Conservation (phyloP, 192 early-diverging fungal species). For the Coemansia biformis region DNA sequence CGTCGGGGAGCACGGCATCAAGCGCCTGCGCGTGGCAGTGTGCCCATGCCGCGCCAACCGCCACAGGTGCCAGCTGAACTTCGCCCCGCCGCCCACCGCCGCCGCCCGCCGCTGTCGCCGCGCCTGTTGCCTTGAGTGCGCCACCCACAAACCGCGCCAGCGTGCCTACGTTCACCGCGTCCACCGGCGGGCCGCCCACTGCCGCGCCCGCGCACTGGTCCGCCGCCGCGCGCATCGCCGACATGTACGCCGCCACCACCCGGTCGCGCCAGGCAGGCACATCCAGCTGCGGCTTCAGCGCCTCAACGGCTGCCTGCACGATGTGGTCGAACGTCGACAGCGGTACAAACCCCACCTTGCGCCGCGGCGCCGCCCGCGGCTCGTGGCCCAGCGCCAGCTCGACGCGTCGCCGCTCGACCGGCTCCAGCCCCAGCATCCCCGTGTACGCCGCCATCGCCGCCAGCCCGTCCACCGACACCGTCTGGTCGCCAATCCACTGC, state of each 20-base stretch:
- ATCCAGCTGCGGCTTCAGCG: conserved; percentile 18
- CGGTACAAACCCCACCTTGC: conserved; percentile 39
- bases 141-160: conserved; percentile 29
- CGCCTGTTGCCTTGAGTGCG: conserved; percentile 14
- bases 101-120: background rate
- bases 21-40: conserved; percentile 21
- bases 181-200: background rate
- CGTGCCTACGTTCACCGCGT: conserved; percentile 31
- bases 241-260: conserved; percentile 13
- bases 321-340: conserved; percentile 47
- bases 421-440: conserved; percentile 25
- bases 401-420: conserved; percentile 14
- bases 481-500: conserved; percentile 39
- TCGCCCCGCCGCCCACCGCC: background rate
- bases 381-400: background rate
- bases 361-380: conserved; percentile 7
- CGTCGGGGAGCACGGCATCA: conserved; percentile 12
- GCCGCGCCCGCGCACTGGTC: conserved; percentile 2
- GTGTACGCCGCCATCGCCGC: conserved; percentile 14
- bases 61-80: conserved; percentile 26
- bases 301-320: conserved; percentile 38
- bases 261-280: conserved; percentile 14
- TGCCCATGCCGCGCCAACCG: conserved; percentile 31
- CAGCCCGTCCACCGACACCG: conserved; percentile 6
- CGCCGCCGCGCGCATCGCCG: conserved; percentile 20